A percentile compares a stretch with the other conserved stretches of the same genome.
Conservation (phyloP, 208 protist species). For the Acanthamoeba culbertsoni region DNA sequence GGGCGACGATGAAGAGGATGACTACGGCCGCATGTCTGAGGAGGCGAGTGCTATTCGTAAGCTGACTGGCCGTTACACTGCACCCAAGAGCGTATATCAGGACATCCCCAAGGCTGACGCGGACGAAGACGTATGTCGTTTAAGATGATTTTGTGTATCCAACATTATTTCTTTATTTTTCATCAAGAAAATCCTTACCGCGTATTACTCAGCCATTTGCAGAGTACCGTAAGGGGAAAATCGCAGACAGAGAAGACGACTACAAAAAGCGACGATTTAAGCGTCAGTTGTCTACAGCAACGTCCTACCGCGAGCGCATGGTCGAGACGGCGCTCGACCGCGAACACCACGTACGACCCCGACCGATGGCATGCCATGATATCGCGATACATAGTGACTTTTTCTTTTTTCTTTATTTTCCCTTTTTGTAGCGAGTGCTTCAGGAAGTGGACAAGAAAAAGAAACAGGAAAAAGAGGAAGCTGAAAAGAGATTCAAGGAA, state of each 20-base stretch:
- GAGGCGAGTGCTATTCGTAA: not conserved
- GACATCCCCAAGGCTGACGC: constrained; percentile 40
- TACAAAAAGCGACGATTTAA: constrained; percentile 47
- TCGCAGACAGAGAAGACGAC: constrained; percentile 38
- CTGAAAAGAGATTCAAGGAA: constrained; percentile 34
- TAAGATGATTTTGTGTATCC: not conserved
- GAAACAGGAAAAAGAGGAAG: constrained; percentile 54
- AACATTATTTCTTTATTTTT: not conserved
- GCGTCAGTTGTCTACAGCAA: not conserved
- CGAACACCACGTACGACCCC: constrained; percentile 30
- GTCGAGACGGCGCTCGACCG: constrained; percentile 31
- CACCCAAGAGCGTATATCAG: constrained; percentile 29
- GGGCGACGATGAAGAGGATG: constrained; percentile 41
- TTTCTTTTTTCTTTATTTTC: not conserved
- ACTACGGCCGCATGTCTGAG: constrained; percentile 16
- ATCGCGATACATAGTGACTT: not conserved
- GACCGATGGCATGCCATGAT: not conserved
- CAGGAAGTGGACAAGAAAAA: constrained; percentile 60
- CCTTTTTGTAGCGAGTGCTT: constrained; percentile 3
- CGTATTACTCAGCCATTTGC: constrained; percentile 55
- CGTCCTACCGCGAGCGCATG: constrained; percentile 42
- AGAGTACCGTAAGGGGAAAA: not conserved
- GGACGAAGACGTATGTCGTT: not conserved
- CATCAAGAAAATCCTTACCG: too few species aligned
- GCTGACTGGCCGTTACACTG: constrained; percentile 43